Percentiles rank a stretch among this genome's conserved stretches.
Evolutionary conservation across 495 filamentous ascomycete genomes (phyloP).

Genomic region (Cetradonia linearis): DNA sequence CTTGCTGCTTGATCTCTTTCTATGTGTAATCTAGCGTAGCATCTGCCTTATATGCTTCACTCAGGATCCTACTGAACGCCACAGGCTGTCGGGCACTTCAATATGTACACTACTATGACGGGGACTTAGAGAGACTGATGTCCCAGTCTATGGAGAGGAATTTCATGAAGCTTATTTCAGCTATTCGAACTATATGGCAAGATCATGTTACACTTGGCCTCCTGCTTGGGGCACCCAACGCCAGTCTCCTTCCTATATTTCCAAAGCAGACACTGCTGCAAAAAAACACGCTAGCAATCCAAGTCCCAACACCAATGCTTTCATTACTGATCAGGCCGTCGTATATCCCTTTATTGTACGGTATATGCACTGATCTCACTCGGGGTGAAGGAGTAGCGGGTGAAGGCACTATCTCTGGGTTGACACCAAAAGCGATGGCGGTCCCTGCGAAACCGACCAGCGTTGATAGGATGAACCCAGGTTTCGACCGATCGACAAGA

Average conservation of each 20-base stretch:
- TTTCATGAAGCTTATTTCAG: not conserved
- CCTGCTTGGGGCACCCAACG: constrained; percentile 32
- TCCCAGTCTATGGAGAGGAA: not conserved
- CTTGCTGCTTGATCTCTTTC: not conserved
- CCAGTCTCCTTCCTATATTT: constrained; percentile 78
- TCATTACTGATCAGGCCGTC: constrained; percentile 57
- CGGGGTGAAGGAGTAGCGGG: constrained; percentile 35
- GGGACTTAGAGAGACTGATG: not conserved
- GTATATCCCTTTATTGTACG: constrained; percentile 30
- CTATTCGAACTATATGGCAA: not conserved
- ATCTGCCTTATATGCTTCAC: not conserved
- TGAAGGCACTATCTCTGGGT: constrained; percentile 65
- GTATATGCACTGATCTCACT: constrained; percentile 18
- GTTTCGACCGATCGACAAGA: constrained; percentile 77
- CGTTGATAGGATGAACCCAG: constrained; percentile 68
- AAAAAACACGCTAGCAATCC: constrained; percentile 87
- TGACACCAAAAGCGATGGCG: constrained; percentile 56
- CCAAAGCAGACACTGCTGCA: constrained; percentile 93
- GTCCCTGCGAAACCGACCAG: constrained; percentile 66
- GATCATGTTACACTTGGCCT: constrained; percentile 16
- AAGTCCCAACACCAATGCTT: constrained; percentile 67
- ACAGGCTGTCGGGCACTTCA: no score
- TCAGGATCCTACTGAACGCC: no score
- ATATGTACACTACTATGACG: not conserved
- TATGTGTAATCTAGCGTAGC: not conserved